phyloP scores from a whole-genome alignment of 208 protist species.

The Trypanosoma cruzi region DNA sequence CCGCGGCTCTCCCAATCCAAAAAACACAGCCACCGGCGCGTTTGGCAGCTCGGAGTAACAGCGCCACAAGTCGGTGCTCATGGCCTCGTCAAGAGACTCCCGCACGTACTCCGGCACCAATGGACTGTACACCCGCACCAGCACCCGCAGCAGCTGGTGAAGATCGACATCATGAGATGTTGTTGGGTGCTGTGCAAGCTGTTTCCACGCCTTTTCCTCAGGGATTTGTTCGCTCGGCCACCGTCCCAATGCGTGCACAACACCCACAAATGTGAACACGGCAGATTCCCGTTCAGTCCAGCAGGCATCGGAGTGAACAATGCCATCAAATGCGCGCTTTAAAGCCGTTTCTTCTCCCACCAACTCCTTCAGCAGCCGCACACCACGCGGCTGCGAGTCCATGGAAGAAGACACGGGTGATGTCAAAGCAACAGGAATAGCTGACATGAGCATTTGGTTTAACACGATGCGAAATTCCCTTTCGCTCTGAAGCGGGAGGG shows the following conservation, averaged over 20 bases:
- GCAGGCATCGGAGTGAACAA: constrained; percentile 2
- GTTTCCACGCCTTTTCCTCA: constrained; percentile 11
- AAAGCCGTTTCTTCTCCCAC: constrained; percentile 32
- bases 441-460: constrained; percentile 24
- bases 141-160: constrained; percentile 17
- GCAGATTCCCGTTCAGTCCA: constrained; percentile 25
- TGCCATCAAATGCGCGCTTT: constrained; percentile 19
- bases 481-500: constrained; percentile 32
- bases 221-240: constrained; percentile 28
- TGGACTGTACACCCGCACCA: constrained; percentile 31
- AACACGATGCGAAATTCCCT: constrained; percentile 43
- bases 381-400: constrained; percentile 6
- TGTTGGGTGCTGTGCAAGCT: constrained; percentile 17
- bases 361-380: constrained; percentile 43
- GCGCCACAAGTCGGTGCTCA: constrained; percentile 39
- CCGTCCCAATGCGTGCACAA: constrained; percentile 25
- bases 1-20: constrained; percentile 1
- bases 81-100: constrained; percentile 21
- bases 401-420: too few relatives aligned
- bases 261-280: constrained; percentile 23
- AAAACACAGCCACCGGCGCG: constrained; percentile 34
- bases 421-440: too few relatives aligned
- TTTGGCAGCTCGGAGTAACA: constrained; percentile 34
- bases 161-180: constrained; percentile 29
- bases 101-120: constrained; percentile 39